These are phyloP conservation scores for Camellia oleifera DNA, from an alignment of 179 eudicot genomes.

Conservation along the genomic window DNA sequence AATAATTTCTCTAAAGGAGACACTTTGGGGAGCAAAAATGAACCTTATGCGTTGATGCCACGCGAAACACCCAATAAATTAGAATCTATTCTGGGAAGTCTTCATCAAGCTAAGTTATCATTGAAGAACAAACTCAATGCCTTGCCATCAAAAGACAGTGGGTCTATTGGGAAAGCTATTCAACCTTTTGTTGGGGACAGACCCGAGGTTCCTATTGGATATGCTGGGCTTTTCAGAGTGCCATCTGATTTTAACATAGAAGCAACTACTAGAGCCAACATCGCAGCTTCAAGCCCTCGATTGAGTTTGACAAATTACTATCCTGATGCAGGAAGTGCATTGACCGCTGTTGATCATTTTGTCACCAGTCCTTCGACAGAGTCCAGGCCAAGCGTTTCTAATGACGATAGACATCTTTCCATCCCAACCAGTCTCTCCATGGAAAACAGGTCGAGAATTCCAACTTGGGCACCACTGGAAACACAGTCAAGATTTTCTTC, in stretches of 20 bases:
- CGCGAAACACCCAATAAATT: constrained; percentile 33
- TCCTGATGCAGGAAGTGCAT: constrained; percentile 15
- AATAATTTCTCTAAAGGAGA: constrained; percentile 20
- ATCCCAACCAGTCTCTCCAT: constrained; percentile 12
- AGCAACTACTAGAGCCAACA: constrained; percentile 29
- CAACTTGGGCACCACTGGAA: constrained; percentile 2
- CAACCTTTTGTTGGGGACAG: constrained; percentile 28
- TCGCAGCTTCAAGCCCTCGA: constrained; percentile 17
- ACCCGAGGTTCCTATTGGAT: constrained; percentile 44
- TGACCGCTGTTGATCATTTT: constrained; percentile 23
- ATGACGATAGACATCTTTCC: constrained; percentile 18
- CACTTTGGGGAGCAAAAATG: constrained; percentile 10
- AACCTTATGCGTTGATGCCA: constrained; percentile 28
- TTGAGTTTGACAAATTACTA: constrained; percentile 25
- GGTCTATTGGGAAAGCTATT: constrained; percentile 20
- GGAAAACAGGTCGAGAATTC: constrained; percentile 11
- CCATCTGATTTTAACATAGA: constrained; percentile 52
- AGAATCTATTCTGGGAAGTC: constrained; percentile 62
- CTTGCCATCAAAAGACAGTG: constrained; percentile 22
- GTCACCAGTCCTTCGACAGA: constrained; percentile 24
- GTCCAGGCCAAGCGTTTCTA: constrained; percentile 23
- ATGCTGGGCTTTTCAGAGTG: constrained; percentile 64
- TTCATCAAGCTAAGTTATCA: constrained; percentile 63
- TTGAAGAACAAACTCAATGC: constrained; percentile 42
- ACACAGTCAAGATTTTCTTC: constrained; percentile 15